Evolutionary conservation across 106 monocot species (phyloP).

Genomic region (Platanthera zijinensis): DNA sequence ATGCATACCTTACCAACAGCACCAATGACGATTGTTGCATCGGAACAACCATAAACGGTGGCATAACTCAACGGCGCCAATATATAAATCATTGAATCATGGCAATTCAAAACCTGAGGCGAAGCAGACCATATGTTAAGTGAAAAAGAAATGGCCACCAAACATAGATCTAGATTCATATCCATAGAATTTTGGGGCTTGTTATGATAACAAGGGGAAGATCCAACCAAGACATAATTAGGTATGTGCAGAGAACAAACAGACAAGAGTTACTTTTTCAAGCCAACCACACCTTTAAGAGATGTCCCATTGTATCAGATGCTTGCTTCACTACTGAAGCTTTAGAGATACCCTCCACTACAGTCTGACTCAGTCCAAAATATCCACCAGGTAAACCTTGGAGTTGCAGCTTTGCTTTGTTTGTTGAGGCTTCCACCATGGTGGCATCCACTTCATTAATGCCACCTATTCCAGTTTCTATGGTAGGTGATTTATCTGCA

Average conservation of each 20-base stretch:
- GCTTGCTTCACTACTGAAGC: constrained; percentile 70
- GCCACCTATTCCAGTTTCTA: constrained; percentile 40
- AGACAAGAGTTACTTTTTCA: not conserved
- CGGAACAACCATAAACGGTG: constrained; percentile 78
- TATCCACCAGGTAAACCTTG: constrained; percentile 8
- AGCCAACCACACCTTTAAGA: constrained; percentile 54
- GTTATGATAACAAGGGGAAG: not conserved
- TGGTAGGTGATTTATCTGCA: constrained; percentile 48
- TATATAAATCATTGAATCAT: constrained; percentile 66
- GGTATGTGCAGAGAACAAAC: not conserved
- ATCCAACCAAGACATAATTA: not conserved
- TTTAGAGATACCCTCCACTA: constrained; percentile 92
- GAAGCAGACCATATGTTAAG: not conserved
- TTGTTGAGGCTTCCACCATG: constrained; percentile 54
- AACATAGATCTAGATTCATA: not conserved
- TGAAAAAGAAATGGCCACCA: not conserved
- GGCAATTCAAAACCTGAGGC: constrained; percentile 69
- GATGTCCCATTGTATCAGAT: constrained; percentile 58
- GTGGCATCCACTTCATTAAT: constrained; percentile 61
- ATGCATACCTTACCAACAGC: constrained; percentile 77
- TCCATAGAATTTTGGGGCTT: not conserved
- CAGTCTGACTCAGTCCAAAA: constrained; percentile 35
- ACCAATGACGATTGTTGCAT: constrained; percentile 70
- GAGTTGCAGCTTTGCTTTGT: constrained; percentile 28
- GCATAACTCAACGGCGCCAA: constrained; percentile 77